A percentile compares a stretch with the other conserved stretches of the same genome.
These are phyloP conservation scores for Pontederia crassipes DNA, from an alignment of 176 grass and related monocot genomes.

Conservation along the genomic window DNA sequence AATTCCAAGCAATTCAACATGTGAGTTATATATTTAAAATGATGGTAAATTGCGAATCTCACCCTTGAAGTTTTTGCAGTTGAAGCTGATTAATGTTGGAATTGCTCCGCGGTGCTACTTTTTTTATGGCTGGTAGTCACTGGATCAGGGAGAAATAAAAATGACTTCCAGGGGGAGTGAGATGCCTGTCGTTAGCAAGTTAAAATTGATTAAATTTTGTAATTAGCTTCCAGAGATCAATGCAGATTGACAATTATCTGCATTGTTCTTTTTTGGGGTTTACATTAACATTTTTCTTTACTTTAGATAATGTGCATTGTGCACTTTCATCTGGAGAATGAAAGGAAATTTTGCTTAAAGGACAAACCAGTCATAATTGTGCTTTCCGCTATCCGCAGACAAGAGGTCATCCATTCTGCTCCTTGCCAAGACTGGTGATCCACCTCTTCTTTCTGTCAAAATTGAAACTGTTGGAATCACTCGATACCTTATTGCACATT, in stretches of 20 bases:
- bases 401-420: conserved; percentile 10
- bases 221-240: background rate
- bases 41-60: background rate
- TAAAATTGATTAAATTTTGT: background rate
- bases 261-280: too few relatives aligned
- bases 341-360: too few relatives aligned
- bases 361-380: conserved; percentile 11
- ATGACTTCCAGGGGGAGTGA: conserved; percentile 19
- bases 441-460: background rate
- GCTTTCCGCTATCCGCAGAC: conserved; percentile 9
- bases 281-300: too few relatives aligned
- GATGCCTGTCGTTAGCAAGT: conserved; percentile 3
- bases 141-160: conserved; percentile 6
- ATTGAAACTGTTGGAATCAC: background rate
- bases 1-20: too few relatives aligned
- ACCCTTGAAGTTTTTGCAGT: conserved; percentile 14
- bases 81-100: conserved; percentile 8
- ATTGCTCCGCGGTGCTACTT: conserved; percentile 1
- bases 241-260: too few relatives aligned
- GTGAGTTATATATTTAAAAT: too few relatives aligned
- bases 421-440: background rate
- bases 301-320: too few relatives aligned
- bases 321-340: too few relatives aligned
- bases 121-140: background rate
- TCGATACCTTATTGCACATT: too few relatives aligned